Conservation (phyloP, 164 flowering plant species). For the Malania oleifera region DNA sequence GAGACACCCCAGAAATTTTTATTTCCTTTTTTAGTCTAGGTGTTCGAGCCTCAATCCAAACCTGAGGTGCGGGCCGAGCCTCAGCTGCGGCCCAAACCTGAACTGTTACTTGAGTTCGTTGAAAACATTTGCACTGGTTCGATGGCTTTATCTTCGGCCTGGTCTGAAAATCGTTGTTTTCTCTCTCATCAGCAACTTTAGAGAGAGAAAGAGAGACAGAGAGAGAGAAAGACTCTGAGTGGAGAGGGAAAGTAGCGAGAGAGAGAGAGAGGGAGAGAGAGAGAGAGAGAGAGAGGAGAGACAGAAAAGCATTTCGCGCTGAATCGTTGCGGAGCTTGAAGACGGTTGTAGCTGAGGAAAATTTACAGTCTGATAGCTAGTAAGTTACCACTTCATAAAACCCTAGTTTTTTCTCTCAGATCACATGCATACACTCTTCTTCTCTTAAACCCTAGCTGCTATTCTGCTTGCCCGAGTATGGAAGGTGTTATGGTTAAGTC, state of each 20-base stretch:
- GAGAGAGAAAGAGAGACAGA: neutral
- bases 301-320: neutral
- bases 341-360: neutral
- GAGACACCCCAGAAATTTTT: too few species aligned
- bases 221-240: constrained; percentile 6
- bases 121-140: neutral
- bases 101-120: neutral
- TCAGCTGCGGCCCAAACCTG: too few species aligned
- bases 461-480: too few species aligned
- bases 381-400: constrained; percentile 3
- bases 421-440: constrained; percentile 4
- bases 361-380: neutral
- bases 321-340: neutral
- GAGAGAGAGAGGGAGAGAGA: too few species aligned
- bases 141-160: constrained; percentile 13
- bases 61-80: neutral
- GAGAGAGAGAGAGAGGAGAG: too few species aligned
- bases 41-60: too few species aligned
- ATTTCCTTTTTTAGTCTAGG: too few species aligned
- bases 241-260: neutral
- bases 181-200: neutral
- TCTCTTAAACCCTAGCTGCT: neutral
- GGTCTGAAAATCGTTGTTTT: constrained; percentile 10
- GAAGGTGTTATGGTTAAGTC: neutral
- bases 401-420: constrained; percentile 9